phyloP scores from a whole-genome alignment of 148 eudicot species.

The Dianthus caryophyllus region DNA sequence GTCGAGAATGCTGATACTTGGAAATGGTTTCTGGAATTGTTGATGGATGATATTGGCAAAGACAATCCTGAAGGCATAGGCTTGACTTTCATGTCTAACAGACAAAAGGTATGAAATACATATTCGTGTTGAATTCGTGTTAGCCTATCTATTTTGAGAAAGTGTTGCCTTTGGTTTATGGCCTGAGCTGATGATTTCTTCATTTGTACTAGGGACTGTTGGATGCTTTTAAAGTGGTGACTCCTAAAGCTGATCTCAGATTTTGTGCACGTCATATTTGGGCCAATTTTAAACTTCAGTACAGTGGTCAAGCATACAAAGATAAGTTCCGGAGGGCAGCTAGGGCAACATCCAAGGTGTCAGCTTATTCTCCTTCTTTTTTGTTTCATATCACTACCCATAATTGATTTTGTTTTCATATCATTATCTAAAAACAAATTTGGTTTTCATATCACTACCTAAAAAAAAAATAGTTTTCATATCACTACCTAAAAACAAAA shows the following conservation, averaged over 20 bases:
- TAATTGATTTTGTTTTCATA: not conserved
- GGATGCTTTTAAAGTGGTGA: not conserved
- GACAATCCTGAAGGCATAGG: not conserved
- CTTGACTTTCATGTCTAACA: not conserved
- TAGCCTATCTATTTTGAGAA: not conserved
- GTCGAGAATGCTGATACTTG: not conserved
- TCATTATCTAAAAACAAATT: no score
- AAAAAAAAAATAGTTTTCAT: no score
- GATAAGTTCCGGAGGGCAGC: not conserved
- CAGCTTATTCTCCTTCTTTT: not conserved
- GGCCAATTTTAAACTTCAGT: not conserved
- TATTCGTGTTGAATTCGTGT: not conserved
- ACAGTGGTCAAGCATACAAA: not conserved
- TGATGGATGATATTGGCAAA: not conserved
- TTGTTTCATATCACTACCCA: no score
- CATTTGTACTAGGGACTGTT: not conserved
- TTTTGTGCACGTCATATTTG: no score
- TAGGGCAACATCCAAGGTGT: not conserved
- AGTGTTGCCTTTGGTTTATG: no score
- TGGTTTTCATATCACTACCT: no score
- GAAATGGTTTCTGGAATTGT: not conserved
- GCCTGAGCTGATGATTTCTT: no score
- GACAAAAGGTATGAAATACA: not conserved
- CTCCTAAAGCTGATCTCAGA: not conserved
- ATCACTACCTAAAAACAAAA: no score